Evolutionary conservation across 495 filamentous ascomycete species (phyloP).

Genomic region (Tuber brumale): DNA sequence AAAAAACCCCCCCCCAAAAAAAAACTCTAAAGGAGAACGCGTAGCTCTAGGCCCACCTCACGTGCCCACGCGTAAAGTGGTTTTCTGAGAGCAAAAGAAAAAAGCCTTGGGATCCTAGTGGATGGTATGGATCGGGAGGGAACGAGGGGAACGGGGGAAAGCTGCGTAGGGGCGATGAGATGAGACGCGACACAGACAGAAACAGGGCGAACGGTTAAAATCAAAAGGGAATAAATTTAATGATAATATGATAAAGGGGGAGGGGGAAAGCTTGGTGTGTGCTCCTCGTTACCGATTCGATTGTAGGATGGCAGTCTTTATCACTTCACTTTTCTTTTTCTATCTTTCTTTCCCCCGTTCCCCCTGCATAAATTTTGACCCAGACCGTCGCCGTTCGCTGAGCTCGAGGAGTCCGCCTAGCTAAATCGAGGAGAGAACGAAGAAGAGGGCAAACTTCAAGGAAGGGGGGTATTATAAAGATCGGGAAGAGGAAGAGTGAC

Average conservation of each 20-base stretch:
- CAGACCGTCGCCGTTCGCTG: background rate
- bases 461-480: background rate
- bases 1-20: background rate
- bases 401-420: background rate
- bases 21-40: constrained; percentile 14
- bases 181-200: constrained; percentile 18
- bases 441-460: background rate
- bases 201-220: constrained; percentile 4
- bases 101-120: constrained; percentile 4
- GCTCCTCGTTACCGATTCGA: background rate
- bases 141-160: constrained; percentile 2
- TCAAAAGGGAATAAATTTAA: background rate
- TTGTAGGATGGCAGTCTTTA: background rate
- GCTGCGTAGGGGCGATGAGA: constrained; percentile 20
- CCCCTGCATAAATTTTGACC: constrained; percentile 4
- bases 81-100: constrained; percentile 18
- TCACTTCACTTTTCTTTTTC: background rate
- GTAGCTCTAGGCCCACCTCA: constrained; percentile 24
- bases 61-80: constrained; percentile 37
- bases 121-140: constrained; percentile 3
- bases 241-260: background rate
- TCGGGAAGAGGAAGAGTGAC: background rate
- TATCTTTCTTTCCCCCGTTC: background rate
- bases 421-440: background rate
- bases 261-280: background rate